These are phyloP conservation scores for Phytophthora ohioensis DNA, from an alignment of 352 stramenopile species.

Conservation along the genomic window DNA sequence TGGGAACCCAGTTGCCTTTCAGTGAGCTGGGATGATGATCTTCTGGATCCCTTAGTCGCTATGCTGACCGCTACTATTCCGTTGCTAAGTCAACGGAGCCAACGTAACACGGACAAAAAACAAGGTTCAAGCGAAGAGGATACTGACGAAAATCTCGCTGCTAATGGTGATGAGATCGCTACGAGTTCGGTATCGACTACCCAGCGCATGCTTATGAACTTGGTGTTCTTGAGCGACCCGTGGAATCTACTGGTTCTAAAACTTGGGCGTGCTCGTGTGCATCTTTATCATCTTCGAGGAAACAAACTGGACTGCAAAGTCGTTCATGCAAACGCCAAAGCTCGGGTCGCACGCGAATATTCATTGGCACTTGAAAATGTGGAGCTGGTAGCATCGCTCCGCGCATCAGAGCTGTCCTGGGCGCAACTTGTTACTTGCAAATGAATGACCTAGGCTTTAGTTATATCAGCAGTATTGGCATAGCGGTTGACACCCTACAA, in stretches of 20 bases:
- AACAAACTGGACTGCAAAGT: constrained; percentile 45
- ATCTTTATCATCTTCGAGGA: constrained; percentile 38
- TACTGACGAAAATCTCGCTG: background rate
- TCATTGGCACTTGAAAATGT: constrained; percentile 51
- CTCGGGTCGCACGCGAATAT: constrained; percentile 61
- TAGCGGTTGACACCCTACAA: background rate
- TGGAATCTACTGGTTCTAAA: constrained; percentile 64
- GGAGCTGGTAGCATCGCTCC: constrained; percentile 54
- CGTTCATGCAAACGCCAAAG: constrained; percentile 58
- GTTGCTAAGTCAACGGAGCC: constrained; percentile 25
- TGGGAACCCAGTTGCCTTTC: constrained; percentile 66
- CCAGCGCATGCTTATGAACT: constrained; percentile 65
- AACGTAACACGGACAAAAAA: constrained; percentile 21
- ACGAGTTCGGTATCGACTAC: constrained; percentile 29
- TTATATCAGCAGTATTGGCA: background rate
- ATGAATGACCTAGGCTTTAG: constrained; percentile 18
- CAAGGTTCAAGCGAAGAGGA: constrained; percentile 9
- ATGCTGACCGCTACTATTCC: constrained; percentile 27
- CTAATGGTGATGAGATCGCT: constrained; percentile 12
- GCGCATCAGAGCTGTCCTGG: constrained; percentile 57
- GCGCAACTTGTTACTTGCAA: constrained; percentile 60
- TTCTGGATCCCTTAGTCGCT: constrained; percentile 45
- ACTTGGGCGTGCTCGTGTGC: constrained; percentile 56
- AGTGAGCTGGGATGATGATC: constrained; percentile 61
- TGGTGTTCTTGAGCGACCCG: constrained; percentile 63